Conservation (phyloP, 2,329 filamentous ascomycete species). For the Curvularia sp. region DNA sequence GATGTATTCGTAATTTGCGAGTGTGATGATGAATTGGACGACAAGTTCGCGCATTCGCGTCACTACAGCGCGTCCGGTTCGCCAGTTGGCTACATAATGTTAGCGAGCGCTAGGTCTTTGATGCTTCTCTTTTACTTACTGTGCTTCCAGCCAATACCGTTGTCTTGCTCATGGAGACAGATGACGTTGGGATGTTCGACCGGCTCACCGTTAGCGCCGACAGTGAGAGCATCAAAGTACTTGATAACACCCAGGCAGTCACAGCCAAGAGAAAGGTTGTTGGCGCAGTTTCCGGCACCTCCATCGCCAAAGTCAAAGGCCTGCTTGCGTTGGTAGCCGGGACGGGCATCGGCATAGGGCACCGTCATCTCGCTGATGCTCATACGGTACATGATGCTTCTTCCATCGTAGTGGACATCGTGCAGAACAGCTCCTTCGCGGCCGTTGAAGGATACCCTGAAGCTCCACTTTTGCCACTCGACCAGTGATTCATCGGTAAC, state of each 20-base stretch:
- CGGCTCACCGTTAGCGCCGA: constrained; percentile 62
- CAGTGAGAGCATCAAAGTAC: constrained; percentile 66
- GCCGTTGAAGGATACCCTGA: constrained; percentile 50
- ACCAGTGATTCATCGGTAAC: constrained; percentile 56
- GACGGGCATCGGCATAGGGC: constrained; percentile 69
- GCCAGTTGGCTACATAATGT: constrained; percentile 58
- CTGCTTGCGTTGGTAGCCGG: constrained; percentile 72
- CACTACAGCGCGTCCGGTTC: constrained; percentile 67
- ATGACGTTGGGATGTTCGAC: constrained; percentile 65
- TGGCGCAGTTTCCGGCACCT: constrained; percentile 70
- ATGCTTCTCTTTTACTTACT: neutral
- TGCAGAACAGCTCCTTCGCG: constrained; percentile 71
- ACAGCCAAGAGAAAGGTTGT: constrained; percentile 71
- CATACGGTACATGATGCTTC: constrained; percentile 70
- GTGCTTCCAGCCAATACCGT: constrained; percentile 61
- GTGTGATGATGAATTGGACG: constrained; percentile 71
- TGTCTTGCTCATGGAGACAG: constrained; percentile 73
- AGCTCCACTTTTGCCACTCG: constrained; percentile 58
- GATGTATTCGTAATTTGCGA: constrained; percentile 75
- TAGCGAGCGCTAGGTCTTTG: neutral
- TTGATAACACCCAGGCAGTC: constrained; percentile 73
- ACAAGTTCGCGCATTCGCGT: constrained; percentile 68
- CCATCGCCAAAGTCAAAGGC: constrained; percentile 76
- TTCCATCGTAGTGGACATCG: constrained; percentile 72
- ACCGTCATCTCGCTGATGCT: constrained; percentile 73